These are phyloP conservation scores for Sesbania bispinosa DNA, from an alignment of 306 rosid genomes.

Conservation along the genomic window DNA sequence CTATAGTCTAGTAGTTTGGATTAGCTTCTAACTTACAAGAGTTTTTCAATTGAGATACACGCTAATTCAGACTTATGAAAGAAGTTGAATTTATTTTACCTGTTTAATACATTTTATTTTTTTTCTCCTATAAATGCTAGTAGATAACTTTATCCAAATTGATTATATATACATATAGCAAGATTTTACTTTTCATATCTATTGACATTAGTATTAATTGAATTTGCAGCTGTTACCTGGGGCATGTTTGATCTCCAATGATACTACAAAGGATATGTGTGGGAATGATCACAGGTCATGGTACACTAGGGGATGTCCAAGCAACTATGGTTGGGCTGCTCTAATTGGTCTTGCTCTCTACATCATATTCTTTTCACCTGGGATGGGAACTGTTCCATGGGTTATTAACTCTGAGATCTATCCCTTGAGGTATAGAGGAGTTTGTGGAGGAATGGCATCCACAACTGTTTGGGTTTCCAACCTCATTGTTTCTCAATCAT, in stretches of 20 bases:
- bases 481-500: slow-evolving; percentile 62
- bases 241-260: slow-evolving; percentile 51
- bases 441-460: slow-evolving; percentile 71
- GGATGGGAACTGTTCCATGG: slow-evolving; percentile 79
- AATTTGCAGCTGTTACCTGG: slow-evolving; percentile 54
- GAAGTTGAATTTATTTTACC: too few species aligned
- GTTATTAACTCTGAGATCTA: slow-evolving; percentile 71
- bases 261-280: slow-evolving; percentile 24
- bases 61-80: too few species aligned
- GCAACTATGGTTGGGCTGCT: slow-evolving; percentile 57
- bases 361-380: slow-evolving; percentile 62
- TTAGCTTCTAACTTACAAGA: too few species aligned
- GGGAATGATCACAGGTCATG: slow-evolving; percentile 40
- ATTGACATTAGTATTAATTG: neutral
- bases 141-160: too few species aligned
- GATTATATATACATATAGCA: too few species aligned
- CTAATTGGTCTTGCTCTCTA: slow-evolving; percentile 51
- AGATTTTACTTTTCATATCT: neutral
- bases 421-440: slow-evolving; percentile 53
- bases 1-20: too few species aligned
- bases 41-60: too few species aligned
- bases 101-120: too few species aligned
- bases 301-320: slow-evolving; percentile 73
- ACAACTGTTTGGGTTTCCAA: slow-evolving; percentile 60
- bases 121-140: too few species aligned